phyloP scores from a whole-genome alignment of 805 yeast genomes.

The Pichia deserticola region DNA sequence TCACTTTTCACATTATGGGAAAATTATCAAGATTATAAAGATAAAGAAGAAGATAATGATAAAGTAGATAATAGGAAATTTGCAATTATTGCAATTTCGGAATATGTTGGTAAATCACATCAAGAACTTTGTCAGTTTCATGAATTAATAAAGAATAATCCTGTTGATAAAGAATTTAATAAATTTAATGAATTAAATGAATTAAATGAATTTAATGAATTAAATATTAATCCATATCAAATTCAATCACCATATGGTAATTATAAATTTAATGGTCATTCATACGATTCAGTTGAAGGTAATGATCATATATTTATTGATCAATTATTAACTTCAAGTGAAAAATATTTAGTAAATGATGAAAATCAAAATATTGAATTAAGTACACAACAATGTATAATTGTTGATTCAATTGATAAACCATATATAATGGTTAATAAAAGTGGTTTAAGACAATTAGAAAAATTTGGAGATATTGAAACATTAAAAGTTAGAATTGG shows the following conservation, averaged over 20 bases:
- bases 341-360: slow-evolving; percentile 21
- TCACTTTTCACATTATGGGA: neutral
- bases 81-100: neutral
- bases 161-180: neutral
- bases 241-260: slow-evolving; percentile 7
- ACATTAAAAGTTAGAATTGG: neutral
- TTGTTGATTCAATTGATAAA: slow-evolving; percentile 28
- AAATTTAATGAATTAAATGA: neutral
- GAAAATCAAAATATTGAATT: slow-evolving; percentile 14
- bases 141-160: neutral
- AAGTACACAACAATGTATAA: slow-evolving; percentile 35
- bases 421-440: slow-evolving; percentile 35
- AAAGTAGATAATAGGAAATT: neutral
- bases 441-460: slow-evolving; percentile 24
- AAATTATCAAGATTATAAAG: neutral
- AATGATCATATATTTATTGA: slow-evolving; percentile 18
- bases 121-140: neutral
- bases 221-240: neutral
- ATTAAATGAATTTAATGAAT: neutral
- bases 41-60: neutral
- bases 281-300: slow-evolving; percentile 12
- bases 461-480: neutral
- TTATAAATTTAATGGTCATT: slow-evolving; percentile 7
- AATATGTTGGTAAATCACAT: neutral
- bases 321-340: slow-evolving; percentile 24